Evolutionary conservation across 345 rosid genomes (phyloP), one percentile per base, ranked within the genome.

Genomic region (Viola odorata): DNA sequence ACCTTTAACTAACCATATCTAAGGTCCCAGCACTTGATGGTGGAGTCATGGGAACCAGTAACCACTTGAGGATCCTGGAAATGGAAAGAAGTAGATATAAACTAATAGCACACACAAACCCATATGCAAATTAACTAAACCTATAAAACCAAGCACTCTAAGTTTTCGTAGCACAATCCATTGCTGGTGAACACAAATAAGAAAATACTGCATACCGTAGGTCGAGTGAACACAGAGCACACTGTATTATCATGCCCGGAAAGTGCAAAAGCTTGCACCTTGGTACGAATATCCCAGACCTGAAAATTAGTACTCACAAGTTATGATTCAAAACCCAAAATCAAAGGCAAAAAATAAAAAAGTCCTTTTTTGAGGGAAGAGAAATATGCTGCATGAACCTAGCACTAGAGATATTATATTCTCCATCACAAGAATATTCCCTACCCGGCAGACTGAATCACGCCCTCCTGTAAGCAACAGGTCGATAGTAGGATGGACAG

Each of bases 231-330:
- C 62, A 95, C 97, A 15, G 99, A 95, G 78, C 97, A 95, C 59
- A 95, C 97, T 9, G 97, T 91, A 65, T 86, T 91, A 11, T 88
- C 96, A 77, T 95, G 99, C 50, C 97, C 99, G 32, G 99, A 73
- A 48, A 95, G 81, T 12, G 99, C 96, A 82, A 86, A 86, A 64
- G 83, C 88, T 81, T 95, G 99, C 91, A 85, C 86, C 71, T 95
- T 95, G 56, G 89, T 86, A 32, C 99, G 96, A 69, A 91, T 72
- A 80, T 95, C 97, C 99, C 99, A 95, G 38, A 95, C 99, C 99
- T 95, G 77, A 71, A 69, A 59, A 59, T 7, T 37, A 11, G 36
- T 41, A n/a, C 42, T 23, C 45, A 41, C 53, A 72, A 63, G 40
- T 57, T 47, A 73, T 5, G 41, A 23, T 62, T 48, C 51, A 4